phyloP scores from a whole-genome alignment of 805 yeast species.

The Ogataea henricii region DNA sequence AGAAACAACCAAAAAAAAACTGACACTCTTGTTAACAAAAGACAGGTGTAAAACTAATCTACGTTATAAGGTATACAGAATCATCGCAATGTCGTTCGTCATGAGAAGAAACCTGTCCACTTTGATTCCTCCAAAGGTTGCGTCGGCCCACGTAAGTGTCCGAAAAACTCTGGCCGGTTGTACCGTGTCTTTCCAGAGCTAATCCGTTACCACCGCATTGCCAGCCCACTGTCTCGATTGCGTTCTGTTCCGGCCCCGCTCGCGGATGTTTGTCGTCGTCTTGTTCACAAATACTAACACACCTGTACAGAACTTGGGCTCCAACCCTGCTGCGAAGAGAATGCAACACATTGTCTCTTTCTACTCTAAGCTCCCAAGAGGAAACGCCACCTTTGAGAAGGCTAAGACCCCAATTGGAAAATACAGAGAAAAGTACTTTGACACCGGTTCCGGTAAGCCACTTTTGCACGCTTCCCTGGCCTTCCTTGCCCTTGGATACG shows the following conservation, averaged over 20 bases:
- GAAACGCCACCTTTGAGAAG: conserved; percentile 76
- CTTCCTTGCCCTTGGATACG: conserved; percentile 78
- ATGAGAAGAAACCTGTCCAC: conserved; percentile 92
- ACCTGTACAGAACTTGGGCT: conserved; percentile 70
- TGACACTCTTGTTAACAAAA: neutral
- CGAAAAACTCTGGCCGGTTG: neutral
- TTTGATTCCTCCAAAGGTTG: conserved; percentile 98
- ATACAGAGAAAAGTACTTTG: conserved; percentile 85
- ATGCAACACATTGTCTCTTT: conserved; percentile 92
- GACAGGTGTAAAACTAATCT: no score
- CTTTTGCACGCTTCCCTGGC: conserved; percentile 72
- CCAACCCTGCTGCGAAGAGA: conserved; percentile 96
- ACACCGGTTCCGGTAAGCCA: conserved; percentile 83
- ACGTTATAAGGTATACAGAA: conserved; percentile 4
- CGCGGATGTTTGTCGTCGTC: no score
- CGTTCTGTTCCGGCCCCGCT: no score
- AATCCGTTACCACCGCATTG: conserved; percentile 4
- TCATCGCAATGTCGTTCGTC: conserved; percentile 68
- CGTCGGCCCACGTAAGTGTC: conserved; percentile 81
- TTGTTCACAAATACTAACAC: conserved; percentile 20
- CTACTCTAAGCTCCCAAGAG: conserved; percentile 96
- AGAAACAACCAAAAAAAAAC: neutral
- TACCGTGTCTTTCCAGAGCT: neutral
- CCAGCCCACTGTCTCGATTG: neutral
- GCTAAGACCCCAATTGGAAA: conserved; percentile 69